phyloP scores from a whole-genome alignment of 768 basidiomycete genomes.

The Solioccasus polychromus region DNA sequence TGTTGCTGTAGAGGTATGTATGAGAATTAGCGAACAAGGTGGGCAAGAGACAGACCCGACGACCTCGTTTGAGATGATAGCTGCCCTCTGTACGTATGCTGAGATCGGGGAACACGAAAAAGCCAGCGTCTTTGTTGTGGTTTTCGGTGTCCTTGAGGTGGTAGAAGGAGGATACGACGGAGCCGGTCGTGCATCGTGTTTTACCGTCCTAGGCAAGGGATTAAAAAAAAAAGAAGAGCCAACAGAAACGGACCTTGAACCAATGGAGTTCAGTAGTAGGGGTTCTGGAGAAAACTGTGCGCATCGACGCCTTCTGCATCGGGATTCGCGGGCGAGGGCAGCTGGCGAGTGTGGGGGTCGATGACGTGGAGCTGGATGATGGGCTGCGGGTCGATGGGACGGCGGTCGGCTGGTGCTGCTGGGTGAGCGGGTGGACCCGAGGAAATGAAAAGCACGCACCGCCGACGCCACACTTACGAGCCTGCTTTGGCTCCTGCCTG shows the following conservation, averaged over 20 bases:
- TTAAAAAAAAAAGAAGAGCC: not conserved
- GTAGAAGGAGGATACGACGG: conserved; percentile 85
- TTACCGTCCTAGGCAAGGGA: conserved; percentile 90
- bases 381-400: no score
- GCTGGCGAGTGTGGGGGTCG: conserved; percentile 48
- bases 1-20: conserved; percentile 49
- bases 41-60: conserved; percentile 62
- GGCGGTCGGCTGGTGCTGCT: no score
- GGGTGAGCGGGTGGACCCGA: no score
- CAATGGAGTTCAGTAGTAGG: conserved; percentile 92
- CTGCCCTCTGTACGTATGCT: conserved; percentile 90
- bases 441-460: conserved; percentile 55
- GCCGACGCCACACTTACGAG: conserved; percentile 86
- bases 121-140: conserved; percentile 70
- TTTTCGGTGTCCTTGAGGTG: conserved; percentile 79
- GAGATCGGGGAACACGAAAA: conserved; percentile 95
- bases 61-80: conserved; percentile 77
- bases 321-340: conserved; percentile 25
- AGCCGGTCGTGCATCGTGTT: conserved; percentile 88
- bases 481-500: conserved; percentile 89
- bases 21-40: no score
- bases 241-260: conserved; percentile 52
- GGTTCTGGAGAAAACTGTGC: conserved; percentile 77
- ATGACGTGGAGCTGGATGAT: conserved; percentile 93
- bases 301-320: conserved; percentile 37